Evolutionary conservation across 805 yeast genomes (phyloP), one percentile per base, ranked within the genome.

Genomic region (Brettanomyces nanus): DNA sequence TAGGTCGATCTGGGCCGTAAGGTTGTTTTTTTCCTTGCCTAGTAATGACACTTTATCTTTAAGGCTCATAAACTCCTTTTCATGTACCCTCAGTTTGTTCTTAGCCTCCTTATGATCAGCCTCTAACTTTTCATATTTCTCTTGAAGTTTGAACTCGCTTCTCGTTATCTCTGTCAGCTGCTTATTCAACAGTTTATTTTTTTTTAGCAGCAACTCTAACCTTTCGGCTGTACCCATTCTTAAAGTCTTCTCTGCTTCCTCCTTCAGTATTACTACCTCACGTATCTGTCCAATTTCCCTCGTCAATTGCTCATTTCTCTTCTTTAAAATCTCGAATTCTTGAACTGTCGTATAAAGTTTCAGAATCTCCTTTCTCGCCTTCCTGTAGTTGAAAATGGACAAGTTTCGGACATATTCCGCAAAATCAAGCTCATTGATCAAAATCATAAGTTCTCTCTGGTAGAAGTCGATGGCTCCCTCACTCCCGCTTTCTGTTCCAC

Each of bases 401-500:
- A 73, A 61, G 36, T 69, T 63, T 35, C 71, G 72, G 46, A 75
- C 50, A 52, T 73, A 77, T 35, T 68, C 65, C 3, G 74, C 62
- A 47, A 80, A 80, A 35, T 77, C 80, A 28, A 76, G 59, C 50
- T 80, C 86, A 52, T 80, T 80, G 36, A 68, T 68, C 41, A 67
- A 47, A 27, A 79, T 60, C 38, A 79, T 52, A 13, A 78, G 57
- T 48, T 80, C 85, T 39, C 85, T 61, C 38, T 73, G 73, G 42
- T 71, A 76, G 45, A 67, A 75, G 28, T 69, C 70, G 11, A 50
- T 23, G 11, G 26, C 26, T n/a, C n/a, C n/a, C 27, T 19, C 28
- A 19, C 15, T 6, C 14, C 18, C 13, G 9, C 19, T 14, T 33
- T 11, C 15, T 6, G 17, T 6, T 7, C 25, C n/a, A 21, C 38